phyloP scores from a whole-genome alignment of 192 early-diverging fungal species.

The Kickxella alabastrina region DNA sequence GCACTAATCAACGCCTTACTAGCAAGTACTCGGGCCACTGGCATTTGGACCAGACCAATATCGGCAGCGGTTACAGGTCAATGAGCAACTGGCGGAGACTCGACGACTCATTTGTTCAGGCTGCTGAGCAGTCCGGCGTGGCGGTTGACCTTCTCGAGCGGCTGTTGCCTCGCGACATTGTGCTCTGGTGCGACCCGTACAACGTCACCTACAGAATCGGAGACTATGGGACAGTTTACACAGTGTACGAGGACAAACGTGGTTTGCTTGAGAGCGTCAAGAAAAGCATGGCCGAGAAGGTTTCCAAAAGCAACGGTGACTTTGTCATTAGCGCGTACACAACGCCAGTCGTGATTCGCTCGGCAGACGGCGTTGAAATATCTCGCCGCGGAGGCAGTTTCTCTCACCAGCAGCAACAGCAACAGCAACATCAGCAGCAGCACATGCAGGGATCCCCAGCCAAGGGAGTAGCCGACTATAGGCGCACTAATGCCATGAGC shows the following conservation, averaged over 20 bases:
- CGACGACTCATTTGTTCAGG: conserved; percentile 58
- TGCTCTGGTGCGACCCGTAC: conserved; percentile 72
- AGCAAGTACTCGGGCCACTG: conserved; percentile 68
- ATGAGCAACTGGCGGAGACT: conserved; percentile 67
- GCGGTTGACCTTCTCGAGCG: conserved; percentile 50
- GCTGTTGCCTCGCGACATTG: conserved; percentile 62
- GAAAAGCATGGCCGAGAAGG: conserved; percentile 41
- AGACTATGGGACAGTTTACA: conserved; percentile 65
- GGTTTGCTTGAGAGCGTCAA: conserved; percentile 42
- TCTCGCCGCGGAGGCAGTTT: conserved; percentile 25
- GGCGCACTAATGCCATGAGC: conserved; percentile 34
- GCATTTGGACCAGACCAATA: conserved; percentile 59
- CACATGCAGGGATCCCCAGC: conserved; percentile 38
- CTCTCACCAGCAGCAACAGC: conserved; percentile 6
- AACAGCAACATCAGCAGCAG: conserved; percentile 2
- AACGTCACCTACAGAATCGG: conserved; percentile 68
- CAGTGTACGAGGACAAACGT: conserved; percentile 61
- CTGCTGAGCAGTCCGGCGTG: conserved; percentile 52
- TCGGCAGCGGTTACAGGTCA: conserved; percentile 74
- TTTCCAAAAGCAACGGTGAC: conserved; percentile 32
- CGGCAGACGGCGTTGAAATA: conserved; percentile 48
- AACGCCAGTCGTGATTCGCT: conserved; percentile 49
- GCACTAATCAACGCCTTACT: conserved; percentile 52
- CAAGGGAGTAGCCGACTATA: conserved; percentile 19
- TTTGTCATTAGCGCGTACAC: conserved; percentile 51